Conservation (phyloP, 2,329 filamentous ascomycete genomes). For the Fusarium mundagurra region DNA sequence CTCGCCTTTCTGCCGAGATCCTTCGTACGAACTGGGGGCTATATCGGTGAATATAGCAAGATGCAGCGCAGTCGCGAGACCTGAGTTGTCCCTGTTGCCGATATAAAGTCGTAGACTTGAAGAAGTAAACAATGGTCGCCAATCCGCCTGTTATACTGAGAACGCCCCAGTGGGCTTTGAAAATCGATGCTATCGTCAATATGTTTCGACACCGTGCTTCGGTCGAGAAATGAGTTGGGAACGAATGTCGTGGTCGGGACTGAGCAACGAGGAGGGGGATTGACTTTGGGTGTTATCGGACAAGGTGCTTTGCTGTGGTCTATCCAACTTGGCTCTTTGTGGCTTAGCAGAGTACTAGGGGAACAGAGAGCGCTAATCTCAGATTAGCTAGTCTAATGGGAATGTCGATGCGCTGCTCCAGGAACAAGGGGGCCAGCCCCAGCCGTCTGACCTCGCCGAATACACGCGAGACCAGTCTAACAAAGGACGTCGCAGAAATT, state of each 20-base stretch:
- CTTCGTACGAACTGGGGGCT: neutral
- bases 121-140: neutral
- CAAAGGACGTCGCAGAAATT: constrained; percentile 10
- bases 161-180: neutral
- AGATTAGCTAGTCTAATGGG: constrained; percentile 11
- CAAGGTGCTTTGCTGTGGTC: constrained; percentile 17
- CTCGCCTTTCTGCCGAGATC: neutral
- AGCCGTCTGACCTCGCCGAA: constrained; percentile 1
- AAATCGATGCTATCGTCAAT: constrained; percentile 1
- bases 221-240: constrained; percentile 12
- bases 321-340: constrained; percentile 33
- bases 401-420: constrained; percentile 25
- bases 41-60: constrained; percentile 6
- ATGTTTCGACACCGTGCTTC: constrained; percentile 3
- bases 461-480: neutral
- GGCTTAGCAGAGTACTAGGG: constrained; percentile 35
- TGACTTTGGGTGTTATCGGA: constrained; percentile 29
- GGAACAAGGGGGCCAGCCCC: constrained; percentile 24
- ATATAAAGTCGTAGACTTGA: neutral
- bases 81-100: neutral
- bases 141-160: neutral
- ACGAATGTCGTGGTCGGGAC: constrained; percentile 28
- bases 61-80: constrained; percentile 26
- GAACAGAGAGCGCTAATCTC: constrained; percentile 23
- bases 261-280: constrained; percentile 29